Evolutionary conservation across 2,329 filamentous ascomycete species (phyloP).

Genomic region (Botrytis galanthina): DNA sequence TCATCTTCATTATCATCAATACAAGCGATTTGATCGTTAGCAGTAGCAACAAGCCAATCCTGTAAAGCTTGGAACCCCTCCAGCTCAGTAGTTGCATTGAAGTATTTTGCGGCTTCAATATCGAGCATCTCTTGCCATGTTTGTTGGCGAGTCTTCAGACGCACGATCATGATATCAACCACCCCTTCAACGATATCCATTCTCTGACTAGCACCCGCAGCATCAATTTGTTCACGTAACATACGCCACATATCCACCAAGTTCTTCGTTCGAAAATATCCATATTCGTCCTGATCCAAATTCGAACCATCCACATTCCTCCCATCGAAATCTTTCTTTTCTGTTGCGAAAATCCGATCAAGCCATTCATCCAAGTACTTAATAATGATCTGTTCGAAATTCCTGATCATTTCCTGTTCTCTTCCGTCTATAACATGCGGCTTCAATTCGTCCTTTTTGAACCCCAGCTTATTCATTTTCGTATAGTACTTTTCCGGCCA

Average conservation of each 20-base stretch:
- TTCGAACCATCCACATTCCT: constrained; percentile 71
- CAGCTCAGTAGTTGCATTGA: constrained; percentile 53
- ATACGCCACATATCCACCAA: constrained; percentile 96
- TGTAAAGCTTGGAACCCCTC: constrained; percentile 76
- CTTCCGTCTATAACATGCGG: constrained; percentile 90
- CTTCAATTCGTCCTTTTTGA: constrained; percentile 69
- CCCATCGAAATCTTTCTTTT: constrained; percentile 76
- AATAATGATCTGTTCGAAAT: constrained; percentile 94
- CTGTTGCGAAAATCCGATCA: constrained; percentile 81
- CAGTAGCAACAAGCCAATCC: constrained; percentile 94
- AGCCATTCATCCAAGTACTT: constrained; percentile 97
- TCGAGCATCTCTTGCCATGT: constrained; percentile 87
- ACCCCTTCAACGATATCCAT: constrained; percentile 92
- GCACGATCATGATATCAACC: constrained; percentile 90
- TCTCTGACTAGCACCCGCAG: constrained; percentile 79
- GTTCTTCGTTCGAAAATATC: constrained; percentile 88
- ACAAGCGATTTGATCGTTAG: constrained; percentile 97
- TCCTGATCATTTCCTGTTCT: constrained; percentile 84
- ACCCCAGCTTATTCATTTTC: constrained; percentile 90
- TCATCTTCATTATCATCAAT: constrained; percentile 88
- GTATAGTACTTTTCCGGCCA: constrained; percentile 96
- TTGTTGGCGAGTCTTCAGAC: constrained; percentile 77
- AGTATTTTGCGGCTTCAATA: constrained; percentile 76
- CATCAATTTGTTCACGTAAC: constrained; percentile 87
- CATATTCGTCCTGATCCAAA: constrained; percentile 82